Evolutionary conservation across 192 early-diverging fungal species (phyloP).

Genomic region (Backusella australiensis): DNA sequence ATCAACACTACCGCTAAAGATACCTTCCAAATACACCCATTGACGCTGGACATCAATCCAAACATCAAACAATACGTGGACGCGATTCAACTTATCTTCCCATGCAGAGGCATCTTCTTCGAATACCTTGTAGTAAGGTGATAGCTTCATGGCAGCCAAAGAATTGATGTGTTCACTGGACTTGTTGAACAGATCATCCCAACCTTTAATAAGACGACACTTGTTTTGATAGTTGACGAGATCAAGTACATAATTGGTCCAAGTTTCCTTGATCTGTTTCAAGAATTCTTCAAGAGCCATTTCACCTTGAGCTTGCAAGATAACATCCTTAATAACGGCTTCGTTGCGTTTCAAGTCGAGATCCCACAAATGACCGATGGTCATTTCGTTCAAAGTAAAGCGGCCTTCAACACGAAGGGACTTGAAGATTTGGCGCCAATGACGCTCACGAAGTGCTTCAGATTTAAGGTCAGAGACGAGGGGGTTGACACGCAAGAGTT

Average conservation of each 20-base stretch:
- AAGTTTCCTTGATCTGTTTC: slow-evolving; percentile 85
- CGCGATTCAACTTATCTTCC: slow-evolving; percentile 97
- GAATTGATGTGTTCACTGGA: slow-evolving; percentile 94
- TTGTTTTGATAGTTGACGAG: slow-evolving; percentile 98
- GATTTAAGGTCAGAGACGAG: slow-evolving; percentile 90
- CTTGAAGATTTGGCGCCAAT: slow-evolving; percentile 96
- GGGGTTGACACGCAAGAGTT: slow-evolving; percentile 77
- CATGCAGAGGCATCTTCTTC: slow-evolving; percentile 93
- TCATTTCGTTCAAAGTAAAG: slow-evolving; percentile 76
- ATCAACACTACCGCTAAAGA: slow-evolving; percentile 94
- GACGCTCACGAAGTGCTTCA: slow-evolving; percentile 93
- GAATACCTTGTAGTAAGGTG: slow-evolving; percentile 97
- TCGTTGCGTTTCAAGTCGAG: slow-evolving; percentile 89
- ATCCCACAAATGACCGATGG: slow-evolving; percentile 95
- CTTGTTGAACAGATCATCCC: slow-evolving; percentile 98
- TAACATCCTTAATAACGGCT: slow-evolving; percentile 79
- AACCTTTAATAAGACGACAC: slow-evolving; percentile 93
- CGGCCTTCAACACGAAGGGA: slow-evolving; percentile 71
- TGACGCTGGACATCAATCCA: slow-evolving; percentile 99
- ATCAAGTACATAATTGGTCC: slow-evolving; percentile 91
- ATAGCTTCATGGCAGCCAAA: slow-evolving; percentile 94
- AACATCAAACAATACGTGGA: slow-evolving; percentile 96
- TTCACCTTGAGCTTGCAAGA: slow-evolving; percentile 95
- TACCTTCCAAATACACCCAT: slow-evolving; percentile 99
- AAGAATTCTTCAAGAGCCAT: slow-evolving; percentile 99